These are phyloP conservation scores for Xylaria sp. DNA, from an alignment of 2,329 filamentous ascomycete species.

Conservation along the genomic window DNA sequence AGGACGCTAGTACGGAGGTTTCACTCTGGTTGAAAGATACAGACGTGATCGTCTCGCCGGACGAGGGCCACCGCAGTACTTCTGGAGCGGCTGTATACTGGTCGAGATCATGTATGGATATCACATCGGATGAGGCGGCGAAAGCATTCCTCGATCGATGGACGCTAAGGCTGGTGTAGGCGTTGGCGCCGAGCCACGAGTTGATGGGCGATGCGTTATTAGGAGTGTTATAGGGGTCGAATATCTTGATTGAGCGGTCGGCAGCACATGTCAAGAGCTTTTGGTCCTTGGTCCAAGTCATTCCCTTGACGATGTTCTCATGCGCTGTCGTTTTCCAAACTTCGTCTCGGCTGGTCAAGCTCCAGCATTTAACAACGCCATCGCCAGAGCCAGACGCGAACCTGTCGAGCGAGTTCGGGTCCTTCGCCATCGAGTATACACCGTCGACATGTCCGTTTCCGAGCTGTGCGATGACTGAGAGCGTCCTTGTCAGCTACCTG, in stretches of 20 bases:
- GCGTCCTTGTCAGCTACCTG: conserved; percentile 1
- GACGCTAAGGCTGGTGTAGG: conserved; percentile 82
- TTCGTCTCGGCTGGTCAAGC: conserved; percentile 34
- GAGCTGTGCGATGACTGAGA: conserved; percentile 68
- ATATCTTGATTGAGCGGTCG: conserved; percentile 87
- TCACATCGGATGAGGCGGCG: conserved; percentile 71
- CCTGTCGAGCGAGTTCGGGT: conserved; percentile 71
- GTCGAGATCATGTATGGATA: conserved; percentile 87
- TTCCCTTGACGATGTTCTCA: conserved; percentile 89
- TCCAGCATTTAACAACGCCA: conserved; percentile 74
- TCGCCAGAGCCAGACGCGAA: conserved; percentile 87
- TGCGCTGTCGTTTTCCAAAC: conserved; percentile 90
- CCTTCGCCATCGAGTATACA: conserved; percentile 79
- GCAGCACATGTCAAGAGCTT: conserved; percentile 85
- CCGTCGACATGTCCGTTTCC: conserved; percentile 92
- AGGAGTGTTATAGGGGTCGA: conserved; percentile 80
- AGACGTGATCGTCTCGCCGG: conserved; percentile 85
- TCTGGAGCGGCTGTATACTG: conserved; percentile 80
- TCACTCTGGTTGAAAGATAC: conserved; percentile 93
- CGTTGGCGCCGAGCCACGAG: conserved; percentile 81
- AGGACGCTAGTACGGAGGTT: conserved; percentile 85
- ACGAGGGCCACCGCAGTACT: conserved; percentile 83
- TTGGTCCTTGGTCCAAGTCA: conserved; percentile 85
- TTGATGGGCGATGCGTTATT: conserved; percentile 72
- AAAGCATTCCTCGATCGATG: conserved; percentile 80